Base-by-base conservation (phyloP, 1,139 yeast species). In the Wickerhamiella pararugosa region DNA sequence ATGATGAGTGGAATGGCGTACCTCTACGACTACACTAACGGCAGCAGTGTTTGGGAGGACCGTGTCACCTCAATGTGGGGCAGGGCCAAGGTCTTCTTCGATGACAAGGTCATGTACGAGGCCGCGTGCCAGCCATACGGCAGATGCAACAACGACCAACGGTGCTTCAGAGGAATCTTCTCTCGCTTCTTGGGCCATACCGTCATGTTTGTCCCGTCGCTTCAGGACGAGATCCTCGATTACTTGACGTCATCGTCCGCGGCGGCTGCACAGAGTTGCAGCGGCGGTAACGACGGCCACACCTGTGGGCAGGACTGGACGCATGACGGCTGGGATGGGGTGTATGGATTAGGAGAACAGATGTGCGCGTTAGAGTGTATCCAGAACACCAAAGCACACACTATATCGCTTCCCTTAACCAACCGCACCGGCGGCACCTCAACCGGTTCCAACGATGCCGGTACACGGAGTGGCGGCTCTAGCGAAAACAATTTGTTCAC, bases 281-380 rank as follows among this genome's bases (percentile, higher is more conserved):
- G 75, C 2, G 96, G 96, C 53, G 96, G 96, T 58, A 48, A 62
- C 3, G 95, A 86, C 64, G 84, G 86, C 9, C 83, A 80, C 55
- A 86, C 96, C 0, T 87, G 97, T 66, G 96, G 96, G 34, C 59
- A 75, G 46, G 71, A 79, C 56, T 87, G 97, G 97, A 64, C 72
- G 36, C 56, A 62, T 29, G 66, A 62, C 38, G 72, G 73, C n/a
- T 87, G 86, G 80, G 97, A 87, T 60, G 79, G 76, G 2, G 58
- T 53, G 40, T 86, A 73, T 53, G 97, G 97, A n/a, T 69, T 87
- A 34, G 97, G 97, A 49, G 96, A 87, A 61, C 95, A 87, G 60
- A 82, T 87, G 81, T 62, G 76, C 39, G 94, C 96, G 0, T 65
- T 86, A 45, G 96, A 86, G 58, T 75, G 74, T 4, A 71, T 86